Evolutionary conservation across 192 early-diverging fungal species (phyloP), one percentile per base, ranked within the genome.

Genomic region (Backusella macrospora): DNA sequence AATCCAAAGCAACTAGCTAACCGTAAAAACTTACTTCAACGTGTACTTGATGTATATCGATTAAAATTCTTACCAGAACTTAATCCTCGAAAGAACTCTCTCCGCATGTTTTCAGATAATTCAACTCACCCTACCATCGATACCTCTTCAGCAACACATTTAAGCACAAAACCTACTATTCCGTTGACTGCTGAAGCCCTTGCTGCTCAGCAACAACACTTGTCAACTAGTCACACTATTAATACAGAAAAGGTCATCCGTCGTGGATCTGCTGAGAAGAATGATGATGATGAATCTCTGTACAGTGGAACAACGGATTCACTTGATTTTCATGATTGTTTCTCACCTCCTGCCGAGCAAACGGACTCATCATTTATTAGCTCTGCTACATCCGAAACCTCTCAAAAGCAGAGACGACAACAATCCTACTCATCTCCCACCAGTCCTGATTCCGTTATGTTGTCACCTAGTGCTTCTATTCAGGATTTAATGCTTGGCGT

Each of bases 11-110:
- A 76, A 15, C 45, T 81, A 13, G 78, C 66, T 10, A 78, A 75
- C 52, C 78, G 78, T 26, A 73, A 75, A 38, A 70, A 70, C 34
- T 45, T 81, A 7, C 44, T 81, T 4, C 77, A 81, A 59, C 73
- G 78, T 52, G 74, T 72, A 13, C 55, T 82, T 4, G 80, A 82
- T 59, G 40, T 78, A 10, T 82, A 82, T 26, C 65, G 80, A 44
- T 72, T 34, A 15, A 69, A 75, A 45, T 78, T 78, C 29, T 48
- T 71, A 18, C 76, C 76, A 9, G 45, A 71, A 18, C 29, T 77
- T 15, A 65, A 46, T 37, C 70, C 76, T 18, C 62, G 64, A 23
- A 65, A 67, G 39, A 52, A 71, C 8, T 71, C 76, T 23, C 46
- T 70, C 1, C 74, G 74, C 29, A 47, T 64, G 37, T 29, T 68